Evolutionary conservation across 106 monocot genomes (phyloP), one percentile per base, ranked within the genome.

Genomic region (Allium sativum): DNA sequence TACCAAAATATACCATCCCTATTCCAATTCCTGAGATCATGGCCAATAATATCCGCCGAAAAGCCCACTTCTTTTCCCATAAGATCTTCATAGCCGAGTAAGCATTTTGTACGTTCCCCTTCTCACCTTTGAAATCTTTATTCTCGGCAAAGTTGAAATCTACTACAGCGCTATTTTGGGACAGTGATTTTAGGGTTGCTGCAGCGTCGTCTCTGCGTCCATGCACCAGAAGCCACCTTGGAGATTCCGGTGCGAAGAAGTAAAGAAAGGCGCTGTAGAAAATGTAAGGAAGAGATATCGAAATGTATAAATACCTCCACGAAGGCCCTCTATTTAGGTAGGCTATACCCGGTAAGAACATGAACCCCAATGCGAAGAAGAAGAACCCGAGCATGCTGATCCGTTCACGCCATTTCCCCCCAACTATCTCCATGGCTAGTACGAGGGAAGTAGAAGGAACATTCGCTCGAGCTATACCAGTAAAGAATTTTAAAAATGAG

Each of bases 331-430:
- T 12, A 10, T 16, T 20, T 1, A 19, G 4, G 48, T 79, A 79
- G 8, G 79, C 79, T 3, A 74, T 62, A 8, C 20, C 55, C 3
- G 79, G 74, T 1, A 79, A 60, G n/a, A 70, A 74, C 5, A 71
- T 18, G 50, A 74, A 70, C 0, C 79, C 79, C 0, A 69, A 2
- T 4, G 74, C 44, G 54, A 79, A 79, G 54, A 22, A 55, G n/a
- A 74, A 42, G 65, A 69, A 79, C n/a, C 70, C 48, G 45, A 60
- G 1, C 20, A 64, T 56, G 48, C 74, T 54, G 55, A 74, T 44
- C 8, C 45, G 43, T 10, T 63, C 79, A 0, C 65, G 65, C 74
- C 70, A 70, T 7, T 44, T 66, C 5, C 19, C 48, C 0, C 60
- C 54, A 1, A 74, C 70, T 4, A 55, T 19, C 55, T 79, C 79